A percentile compares a stretch with the other conserved stretches of the same genome.
Conservation (phyloP, 495 filamentous ascomycete genomes). For the Aspergillus nidulans region DNA sequence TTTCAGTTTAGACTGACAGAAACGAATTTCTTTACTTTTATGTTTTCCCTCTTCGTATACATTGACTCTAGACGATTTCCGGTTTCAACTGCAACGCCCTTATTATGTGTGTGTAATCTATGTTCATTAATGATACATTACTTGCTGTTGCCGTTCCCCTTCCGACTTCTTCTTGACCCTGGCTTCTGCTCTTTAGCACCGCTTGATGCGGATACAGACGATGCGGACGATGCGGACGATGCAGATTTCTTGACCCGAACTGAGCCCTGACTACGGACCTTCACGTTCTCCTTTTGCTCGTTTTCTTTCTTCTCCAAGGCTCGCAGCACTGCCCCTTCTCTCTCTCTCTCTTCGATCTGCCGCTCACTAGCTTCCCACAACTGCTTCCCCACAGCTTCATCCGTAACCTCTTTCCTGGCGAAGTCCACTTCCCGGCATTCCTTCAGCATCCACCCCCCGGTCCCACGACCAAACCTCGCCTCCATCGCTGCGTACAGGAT, state of each 20-base stretch:
- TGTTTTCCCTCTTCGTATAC: neutral
- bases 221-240: neutral
- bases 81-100: neutral
- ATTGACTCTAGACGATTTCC: neutral
- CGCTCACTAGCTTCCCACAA: constrained; percentile 87
- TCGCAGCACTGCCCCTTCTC: constrained; percentile 64
- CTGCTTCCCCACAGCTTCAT: constrained; percentile 72
- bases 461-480: constrained; percentile 56
- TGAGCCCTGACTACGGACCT: constrained; percentile 34
- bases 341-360: constrained; percentile 78
- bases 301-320: constrained; percentile 65
- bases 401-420: constrained; percentile 66
- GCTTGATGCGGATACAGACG: constrained; percentile 12
- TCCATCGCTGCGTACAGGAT: constrained; percentile 86
- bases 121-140: neutral
- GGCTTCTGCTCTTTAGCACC: constrained; percentile 31
- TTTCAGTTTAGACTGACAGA: constrained; percentile 29
- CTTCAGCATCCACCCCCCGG: constrained; percentile 71
- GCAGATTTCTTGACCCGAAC: constrained; percentile 22
- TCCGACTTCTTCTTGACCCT: constrained; percentile 45
- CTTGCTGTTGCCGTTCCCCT: constrained; percentile 19
- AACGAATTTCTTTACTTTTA: constrained; percentile 39
- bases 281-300: constrained; percentile 45
- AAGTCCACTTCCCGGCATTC: constrained; percentile 77
- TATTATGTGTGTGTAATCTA: neutral